phyloP scores from a whole-genome alignment of 257 asterid species.

The Capsicum pubescens region DNA sequence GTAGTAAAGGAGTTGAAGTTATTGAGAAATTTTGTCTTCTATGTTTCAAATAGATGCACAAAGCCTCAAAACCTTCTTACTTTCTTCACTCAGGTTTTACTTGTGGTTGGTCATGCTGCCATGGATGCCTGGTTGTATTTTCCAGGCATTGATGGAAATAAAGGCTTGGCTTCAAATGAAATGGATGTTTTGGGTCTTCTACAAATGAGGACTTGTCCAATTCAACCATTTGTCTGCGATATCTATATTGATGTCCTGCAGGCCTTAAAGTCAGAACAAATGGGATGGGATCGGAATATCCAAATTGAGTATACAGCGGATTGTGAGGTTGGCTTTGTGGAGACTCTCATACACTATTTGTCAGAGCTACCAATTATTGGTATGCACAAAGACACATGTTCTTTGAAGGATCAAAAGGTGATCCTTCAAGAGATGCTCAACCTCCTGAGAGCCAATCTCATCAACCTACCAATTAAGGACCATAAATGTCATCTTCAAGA shows the following conservation, averaged over 20 bases:
- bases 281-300: neutral
- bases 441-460: neutral
- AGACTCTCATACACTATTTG: neutral
- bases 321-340: neutral
- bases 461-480: neutral
- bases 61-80: neutral
- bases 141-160: neutral
- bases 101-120: neutral
- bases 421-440: neutral
- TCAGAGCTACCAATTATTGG: neutral
- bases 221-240: neutral
- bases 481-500: neutral
- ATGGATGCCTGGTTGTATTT: neutral
- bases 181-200: neutral
- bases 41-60: neutral
- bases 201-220: neutral
- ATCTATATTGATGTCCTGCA: neutral
- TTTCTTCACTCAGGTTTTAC: neutral
- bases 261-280: neutral
- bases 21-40: neutral
- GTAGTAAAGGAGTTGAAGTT: neutral
- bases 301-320: neutral
- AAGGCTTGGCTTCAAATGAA: neutral
- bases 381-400: neutral
- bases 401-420: neutral